Evolutionary conservation across 768 basidiomycete species (phyloP), one percentile per base, ranked within the genome.

Genomic region (Rhodosporidiobolus sp.): DNA sequence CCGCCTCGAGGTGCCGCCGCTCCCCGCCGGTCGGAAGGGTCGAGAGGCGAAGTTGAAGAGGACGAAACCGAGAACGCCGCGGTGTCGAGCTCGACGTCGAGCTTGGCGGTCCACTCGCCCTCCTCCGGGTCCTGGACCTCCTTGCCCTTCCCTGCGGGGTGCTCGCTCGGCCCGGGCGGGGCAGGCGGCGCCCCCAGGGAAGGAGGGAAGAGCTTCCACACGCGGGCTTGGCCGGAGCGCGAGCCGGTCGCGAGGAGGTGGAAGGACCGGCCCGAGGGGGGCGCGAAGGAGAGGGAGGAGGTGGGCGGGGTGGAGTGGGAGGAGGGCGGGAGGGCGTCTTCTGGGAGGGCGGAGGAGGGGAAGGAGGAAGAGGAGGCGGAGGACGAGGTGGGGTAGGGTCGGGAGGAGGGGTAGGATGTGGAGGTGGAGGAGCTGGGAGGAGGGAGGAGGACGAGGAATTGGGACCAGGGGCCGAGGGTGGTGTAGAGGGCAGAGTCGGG

Each of bases 211-310:
- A 96, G 83, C 73, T 88, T 87, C 94, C 94, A 97, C 73, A 99
- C 91, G 72, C 92, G 83, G 20, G 97, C 93, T 56, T 86, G 86
- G 2, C 94, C 93, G 79, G 96, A 94, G 43, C 93, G 85, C 43
- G 87, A 84, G 24, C 94, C 96, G 0, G 92, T 91, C 3, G 95
- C 96, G 70, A 98, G 85, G 50, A 97, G 89, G 78, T 98, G 95
- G 81, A 93, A 95, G 1, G 91, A 91, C 35, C 96, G 86, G 11
- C 95, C 96, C 70, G 92, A 95, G 0, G 89, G 89, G 0, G 96
- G 91, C 0, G 95, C 93, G 94, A 94, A 99, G 24, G 93, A 84
- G 48, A 98, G 86, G 43, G 89, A 88, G 0, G 90, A 90, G 61
- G 95, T 86, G 4, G 94, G 86, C 52, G 84, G 84, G 81, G 17